Percentiles rank a stretch among this genome's conserved stretches.
Evolutionary conservation across 23 red algal species (phyloP).

Genomic region (Cyanidiococcus yangmingshanensis): DNA sequence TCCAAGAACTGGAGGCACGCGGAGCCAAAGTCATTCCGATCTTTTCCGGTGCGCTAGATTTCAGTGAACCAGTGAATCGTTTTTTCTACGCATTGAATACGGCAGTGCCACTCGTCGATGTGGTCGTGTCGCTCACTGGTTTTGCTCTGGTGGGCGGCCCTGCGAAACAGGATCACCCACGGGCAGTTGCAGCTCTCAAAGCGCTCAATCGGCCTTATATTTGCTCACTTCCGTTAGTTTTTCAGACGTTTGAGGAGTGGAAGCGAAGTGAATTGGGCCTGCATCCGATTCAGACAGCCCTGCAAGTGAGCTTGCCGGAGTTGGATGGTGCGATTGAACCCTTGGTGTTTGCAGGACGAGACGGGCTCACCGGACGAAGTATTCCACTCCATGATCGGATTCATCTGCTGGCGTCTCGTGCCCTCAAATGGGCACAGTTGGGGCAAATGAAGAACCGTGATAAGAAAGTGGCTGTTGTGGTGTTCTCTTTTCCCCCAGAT

Average conservation of each 20-base stretch:
- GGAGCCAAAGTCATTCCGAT: conserved; percentile 87
- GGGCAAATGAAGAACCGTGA: conserved; percentile 49
- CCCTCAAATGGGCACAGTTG: conserved; percentile 91
- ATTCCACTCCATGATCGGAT: conserved; percentile 96
- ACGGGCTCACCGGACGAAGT: conserved; percentile 82
- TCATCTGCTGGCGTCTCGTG: conserved; percentile 41
- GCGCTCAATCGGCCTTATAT: conserved; percentile 86
- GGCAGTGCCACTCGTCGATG: conserved; percentile 58
- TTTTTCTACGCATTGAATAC: conserved; percentile 78
- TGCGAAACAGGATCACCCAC: conserved; percentile 90
- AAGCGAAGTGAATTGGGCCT: conserved; percentile 77
- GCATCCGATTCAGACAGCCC: conserved; percentile 94
- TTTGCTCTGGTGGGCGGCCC: conserved; percentile 98
- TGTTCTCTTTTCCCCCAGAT: conserved; percentile 98
- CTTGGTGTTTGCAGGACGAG: conserved; percentile 86
- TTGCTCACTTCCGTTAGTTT: conserved; percentile 87
- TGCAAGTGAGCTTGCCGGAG: conserved; percentile 91
- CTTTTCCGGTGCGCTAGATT: conserved; percentile 92
- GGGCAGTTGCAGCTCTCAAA: conserved; percentile 67
- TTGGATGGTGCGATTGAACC: conserved; percentile 97
- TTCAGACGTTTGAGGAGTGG: conserved; percentile 98
- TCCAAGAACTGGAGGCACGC: conserved; percentile 70
- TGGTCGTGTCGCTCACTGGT: conserved; percentile 83
- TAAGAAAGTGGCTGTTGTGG: conserved; percentile 91
- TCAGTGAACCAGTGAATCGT: conserved; percentile 69